Conservation (phyloP, 345 rosid genomes). For the Sisymbrium altissimum region DNA sequence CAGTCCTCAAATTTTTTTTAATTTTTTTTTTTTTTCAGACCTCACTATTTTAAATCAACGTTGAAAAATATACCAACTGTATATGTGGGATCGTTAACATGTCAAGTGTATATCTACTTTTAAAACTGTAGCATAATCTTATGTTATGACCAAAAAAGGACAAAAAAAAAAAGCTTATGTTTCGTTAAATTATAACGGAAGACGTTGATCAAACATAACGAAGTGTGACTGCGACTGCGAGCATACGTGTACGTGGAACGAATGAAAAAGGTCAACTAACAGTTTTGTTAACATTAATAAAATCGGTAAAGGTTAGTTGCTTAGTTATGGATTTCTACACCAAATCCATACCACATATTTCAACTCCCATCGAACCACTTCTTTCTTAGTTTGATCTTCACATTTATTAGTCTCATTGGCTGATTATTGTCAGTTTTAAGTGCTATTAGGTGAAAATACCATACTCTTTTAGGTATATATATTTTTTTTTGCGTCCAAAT, state of each 20-base stretch:
- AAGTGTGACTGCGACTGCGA: too few relatives aligned
- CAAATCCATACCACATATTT: conserved; percentile 32
- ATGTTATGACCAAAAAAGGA: not conserved
- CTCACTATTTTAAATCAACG: not conserved
- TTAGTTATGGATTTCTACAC: conserved; percentile 21
- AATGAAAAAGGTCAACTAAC: conserved; percentile 16
- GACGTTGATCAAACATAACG: not conserved
- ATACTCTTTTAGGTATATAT: not conserved
- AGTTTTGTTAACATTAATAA: not conserved
- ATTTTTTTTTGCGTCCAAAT: not conserved
- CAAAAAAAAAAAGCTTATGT: not conserved
- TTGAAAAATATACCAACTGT: not conserved
- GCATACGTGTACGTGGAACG: not conserved
- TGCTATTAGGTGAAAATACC: not conserved
- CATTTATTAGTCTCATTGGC: not conserved
- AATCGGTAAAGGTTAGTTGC: not conserved
- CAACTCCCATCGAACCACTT: conserved; percentile 33
- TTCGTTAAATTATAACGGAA: not conserved
- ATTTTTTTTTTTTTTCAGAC: too few relatives aligned
- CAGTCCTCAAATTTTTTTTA: too few relatives aligned
- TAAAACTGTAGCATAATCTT: too few relatives aligned
- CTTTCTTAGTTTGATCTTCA: not conserved
- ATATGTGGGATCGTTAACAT: too few relatives aligned
- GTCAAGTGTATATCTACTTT: too few relatives aligned
- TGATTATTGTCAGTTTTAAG: not conserved